Conservation (phyloP, 768 basidiomycete genomes). For the Termitomyces sp. region DNA sequence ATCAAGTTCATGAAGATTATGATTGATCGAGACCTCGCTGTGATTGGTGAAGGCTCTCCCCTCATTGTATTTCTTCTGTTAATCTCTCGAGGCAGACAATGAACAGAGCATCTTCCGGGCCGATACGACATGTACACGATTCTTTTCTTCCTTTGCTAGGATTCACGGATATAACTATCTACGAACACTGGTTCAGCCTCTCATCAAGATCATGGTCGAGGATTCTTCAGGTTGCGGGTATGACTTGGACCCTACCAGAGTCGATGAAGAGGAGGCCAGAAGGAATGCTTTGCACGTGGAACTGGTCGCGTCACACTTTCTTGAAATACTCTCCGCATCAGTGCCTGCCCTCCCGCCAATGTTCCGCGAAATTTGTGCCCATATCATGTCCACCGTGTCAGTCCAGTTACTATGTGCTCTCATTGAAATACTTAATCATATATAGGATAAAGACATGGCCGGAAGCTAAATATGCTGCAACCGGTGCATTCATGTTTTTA, state of each 20-base stretch:
- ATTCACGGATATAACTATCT: slow-evolving; percentile 93
- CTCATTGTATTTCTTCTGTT: slow-evolving; percentile 2
- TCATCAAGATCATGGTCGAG: slow-evolving; percentile 71
- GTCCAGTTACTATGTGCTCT: slow-evolving; percentile 24
- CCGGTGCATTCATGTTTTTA: slow-evolving; percentile 91
- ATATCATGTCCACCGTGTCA: slow-evolving; percentile 78
- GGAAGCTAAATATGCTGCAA: slow-evolving; percentile 74
- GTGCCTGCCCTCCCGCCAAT: slow-evolving; percentile 75
- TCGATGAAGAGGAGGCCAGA: slow-evolving; percentile 55
- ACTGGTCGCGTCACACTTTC: slow-evolving; percentile 70
- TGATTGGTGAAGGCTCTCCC: slow-evolving; percentile 53
- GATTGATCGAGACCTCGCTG: slow-evolving; percentile 81
- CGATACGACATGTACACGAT: slow-evolving; percentile 84
- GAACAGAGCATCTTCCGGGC: slow-evolving; percentile 84
- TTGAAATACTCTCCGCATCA: slow-evolving; percentile 73
- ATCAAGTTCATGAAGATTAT: slow-evolving; percentile 76
- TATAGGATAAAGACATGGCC: slow-evolving; percentile 68
- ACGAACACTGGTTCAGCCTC: slow-evolving; percentile 72
- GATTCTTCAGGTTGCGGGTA: slow-evolving; percentile 75
- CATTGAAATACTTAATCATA: slow-evolving; percentile 1
- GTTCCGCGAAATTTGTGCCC: slow-evolving; percentile 83
- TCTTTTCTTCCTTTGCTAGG: slow-evolving; percentile 82
- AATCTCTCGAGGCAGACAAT: slow-evolving; percentile 47
- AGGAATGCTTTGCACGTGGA: slow-evolving; percentile 73
- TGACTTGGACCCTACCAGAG: slow-evolving; percentile 71